Conservation (phyloP, 768 basidiomycete genomes). For the Podaxis pistillaris region DNA sequence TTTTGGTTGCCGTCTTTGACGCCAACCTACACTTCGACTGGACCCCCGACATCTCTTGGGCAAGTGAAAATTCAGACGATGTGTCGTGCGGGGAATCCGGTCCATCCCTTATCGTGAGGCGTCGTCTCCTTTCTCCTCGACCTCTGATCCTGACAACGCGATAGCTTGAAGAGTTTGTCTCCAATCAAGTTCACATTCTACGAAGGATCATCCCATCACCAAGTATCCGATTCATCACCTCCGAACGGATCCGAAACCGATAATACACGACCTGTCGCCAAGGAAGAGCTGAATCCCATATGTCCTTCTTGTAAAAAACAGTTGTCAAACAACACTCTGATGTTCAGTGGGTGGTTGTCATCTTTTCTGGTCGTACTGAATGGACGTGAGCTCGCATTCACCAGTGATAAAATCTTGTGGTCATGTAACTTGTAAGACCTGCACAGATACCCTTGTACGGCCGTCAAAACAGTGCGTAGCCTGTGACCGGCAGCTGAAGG, state of each 20-base stretch:
- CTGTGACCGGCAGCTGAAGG: slow-evolving; percentile 67
- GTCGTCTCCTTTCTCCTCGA: background rate
- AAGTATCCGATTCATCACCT: slow-evolving; percentile 37
- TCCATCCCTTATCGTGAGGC: slow-evolving; percentile 75
- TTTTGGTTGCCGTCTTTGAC: slow-evolving; percentile 97
- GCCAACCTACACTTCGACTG: slow-evolving; percentile 68
- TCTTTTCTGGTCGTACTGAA: background rate
- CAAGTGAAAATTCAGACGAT: slow-evolving; percentile 88
- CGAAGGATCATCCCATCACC: slow-evolving; percentile 31
- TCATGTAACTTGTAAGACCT: slow-evolving; percentile 90
- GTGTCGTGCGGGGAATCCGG: slow-evolving; percentile 77
- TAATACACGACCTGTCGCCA: slow-evolving; percentile 22
- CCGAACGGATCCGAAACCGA: slow-evolving; percentile 29
- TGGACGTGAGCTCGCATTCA: background rate
- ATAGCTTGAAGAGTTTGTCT: slow-evolving; percentile 78
- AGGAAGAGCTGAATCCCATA: slow-evolving; percentile 64
- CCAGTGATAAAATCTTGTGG: slow-evolving; percentile 83
- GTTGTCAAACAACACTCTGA: slow-evolving; percentile 73
- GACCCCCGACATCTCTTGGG: slow-evolving; percentile 61
- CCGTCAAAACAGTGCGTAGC: slow-evolving; percentile 81
- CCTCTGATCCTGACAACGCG: slow-evolving; percentile 11
- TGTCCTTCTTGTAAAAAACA: slow-evolving; percentile 88
- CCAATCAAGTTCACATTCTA: slow-evolving; percentile 77
- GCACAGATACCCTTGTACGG: slow-evolving; percentile 83
- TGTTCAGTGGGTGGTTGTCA: slow-evolving; percentile 54